Evolutionary conservation across 345 rosid species (phyloP), one percentile per base, ranked within the genome.

Genomic region (Microthlaspi erraticum): DNA sequence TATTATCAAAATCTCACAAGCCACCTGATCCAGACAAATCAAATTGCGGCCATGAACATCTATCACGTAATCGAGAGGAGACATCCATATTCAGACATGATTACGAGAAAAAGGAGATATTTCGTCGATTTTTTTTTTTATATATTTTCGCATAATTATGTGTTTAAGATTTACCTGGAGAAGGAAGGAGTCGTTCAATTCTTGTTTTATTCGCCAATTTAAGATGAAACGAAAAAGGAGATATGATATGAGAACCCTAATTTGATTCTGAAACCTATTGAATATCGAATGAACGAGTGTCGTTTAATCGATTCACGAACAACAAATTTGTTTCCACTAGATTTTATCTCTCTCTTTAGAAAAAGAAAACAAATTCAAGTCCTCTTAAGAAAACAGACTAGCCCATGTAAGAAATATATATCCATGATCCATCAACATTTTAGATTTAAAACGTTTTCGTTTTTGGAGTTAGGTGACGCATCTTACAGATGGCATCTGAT

Each of bases 101-200:
- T 42, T 44, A 45, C 52, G 52, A 10, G 3, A 18, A 48, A 9
- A 18, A 10, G 8, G 20, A 8, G 32, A 20, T 2, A 16, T 10
- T 10, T 48, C 33, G 12, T 31, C 29, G 0, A 16, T 2, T 8
- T n/a, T n/a, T 31, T 2, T 8, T n/a, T n/a, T 31, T 2, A 32
- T 42, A 32, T 13, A 23, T 23, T 7, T 64, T 8, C 18, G 8
- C 7, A 36, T 19, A n/a, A 49, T 1, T 5, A 7, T 18, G 59
- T 50, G 62, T 31, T 68, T 32, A 0, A 42, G 13, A 42, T 17
- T 68, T 68, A 55, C 54, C 72, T 55, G 34, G 14, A n/a, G 33
- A 16, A 29, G 2, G n/a, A 32, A 29, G 18, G 54, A 23, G 7
- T 43, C 8, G 19, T 67, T 67, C 42, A 1, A 18, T 41, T 54